A percentile compares a stretch with the other conserved stretches of the same genome.
These are phyloP conservation scores for Fusarium aywerte DNA, from an alignment of 2,329 filamentous ascomycete genomes.

Conservation along the genomic window DNA sequence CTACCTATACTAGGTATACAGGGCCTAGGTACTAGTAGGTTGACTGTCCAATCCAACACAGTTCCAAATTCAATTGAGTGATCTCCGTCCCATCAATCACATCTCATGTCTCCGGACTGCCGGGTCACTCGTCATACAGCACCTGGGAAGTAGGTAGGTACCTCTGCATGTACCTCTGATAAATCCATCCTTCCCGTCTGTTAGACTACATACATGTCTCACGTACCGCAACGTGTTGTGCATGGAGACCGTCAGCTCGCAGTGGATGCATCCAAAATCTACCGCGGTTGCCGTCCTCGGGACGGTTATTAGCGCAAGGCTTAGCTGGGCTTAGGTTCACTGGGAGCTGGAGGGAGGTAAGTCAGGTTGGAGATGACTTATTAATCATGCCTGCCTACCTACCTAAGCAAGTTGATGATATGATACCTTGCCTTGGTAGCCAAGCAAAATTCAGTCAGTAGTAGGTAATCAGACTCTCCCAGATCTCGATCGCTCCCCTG, in stretches of 20 bases:
- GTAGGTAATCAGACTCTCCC: not conserved
- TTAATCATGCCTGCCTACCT: slow-evolving; percentile 35
- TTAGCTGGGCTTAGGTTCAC: slow-evolving; percentile 1
- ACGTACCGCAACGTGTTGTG: not conserved
- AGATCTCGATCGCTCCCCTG: slow-evolving; percentile 19
- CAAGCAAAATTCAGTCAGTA: not conserved
- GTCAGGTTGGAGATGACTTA: slow-evolving; percentile 18
- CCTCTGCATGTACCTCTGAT: not conserved
- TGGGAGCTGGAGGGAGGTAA: not conserved
- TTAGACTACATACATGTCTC: not conserved
- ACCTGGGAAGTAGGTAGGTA: no score
- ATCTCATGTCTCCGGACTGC: slow-evolving; percentile 13
- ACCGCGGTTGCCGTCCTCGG: not conserved
- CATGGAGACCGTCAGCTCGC: slow-evolving; percentile 25
- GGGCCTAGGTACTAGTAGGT: not conserved
- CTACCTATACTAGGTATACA: slow-evolving; percentile 2
- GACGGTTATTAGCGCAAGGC: not conserved
- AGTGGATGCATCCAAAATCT: slow-evolving; percentile 23
- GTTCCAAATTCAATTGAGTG: not conserved
- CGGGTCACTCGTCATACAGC: slow-evolving; percentile 1
- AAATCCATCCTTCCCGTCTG: not conserved
- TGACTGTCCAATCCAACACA: not conserved
- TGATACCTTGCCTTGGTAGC: no score
- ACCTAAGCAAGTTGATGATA: slow-evolving; percentile 18
- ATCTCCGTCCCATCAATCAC: slow-evolving; percentile 3